Evolutionary conservation across 306 rosid genomes (phyloP), one percentile per base, ranked within the genome.

Genomic region (Corylus americana): DNA sequence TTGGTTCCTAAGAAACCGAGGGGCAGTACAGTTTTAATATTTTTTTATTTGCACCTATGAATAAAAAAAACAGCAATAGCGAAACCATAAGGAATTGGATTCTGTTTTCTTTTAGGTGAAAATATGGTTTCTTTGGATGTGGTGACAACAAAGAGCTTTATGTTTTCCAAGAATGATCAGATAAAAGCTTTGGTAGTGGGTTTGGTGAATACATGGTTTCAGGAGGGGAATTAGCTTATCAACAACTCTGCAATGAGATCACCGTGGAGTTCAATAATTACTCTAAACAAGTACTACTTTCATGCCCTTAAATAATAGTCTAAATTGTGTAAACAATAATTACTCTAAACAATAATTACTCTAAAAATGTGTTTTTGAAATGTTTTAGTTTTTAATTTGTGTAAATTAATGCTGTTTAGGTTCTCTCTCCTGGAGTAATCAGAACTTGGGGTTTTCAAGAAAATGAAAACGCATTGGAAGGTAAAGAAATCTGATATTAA

Each of bases 221-320:
- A 44, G 94, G 97, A 77, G 87, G 89, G 72, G 97, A 92, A 53
- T 76, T 84, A 70, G 84, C 91, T 25, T 91, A 91, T 77, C 93
- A 90, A 77, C 88, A 88, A 51, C 93, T 94, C 45, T 94, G 98
- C 87, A 58, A 89, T 61, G 97, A 90, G 82, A 89, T 94, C 42
- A 94, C 97, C 3, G 22, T 37, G 22, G 98, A 94, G 82, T 94
- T 94, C 86, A 92, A 81, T 68, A 89, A 91, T 80, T 94, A 97
- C 86, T 94, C 98, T 0, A 90, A 85, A 83, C 84, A 91, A 68
- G 98, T 93, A 64, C 8, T 16, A 8, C 4, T 58, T 22, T 61
- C 17, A 11, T 61, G 7, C 48, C 12, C 49, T 27, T 61, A 57
- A 48, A 10, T 8, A 11, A 48, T 48, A 1, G 12, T 48, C 51